Base-by-base conservation (phyloP, 805 yeast genomes). In the Candida parachauliodes region DNA sequence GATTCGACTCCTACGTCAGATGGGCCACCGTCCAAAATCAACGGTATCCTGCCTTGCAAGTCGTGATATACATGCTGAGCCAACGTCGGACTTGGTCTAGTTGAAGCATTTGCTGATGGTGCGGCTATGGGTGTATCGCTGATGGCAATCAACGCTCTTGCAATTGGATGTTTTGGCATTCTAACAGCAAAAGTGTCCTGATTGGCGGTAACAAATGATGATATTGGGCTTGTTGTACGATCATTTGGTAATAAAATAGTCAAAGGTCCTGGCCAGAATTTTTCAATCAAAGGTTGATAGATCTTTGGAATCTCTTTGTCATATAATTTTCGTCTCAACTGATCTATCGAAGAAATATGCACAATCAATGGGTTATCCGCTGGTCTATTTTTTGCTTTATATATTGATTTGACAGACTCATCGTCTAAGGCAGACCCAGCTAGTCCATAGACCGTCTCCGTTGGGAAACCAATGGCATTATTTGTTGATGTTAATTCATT, bases 201-300 rank as follows among this genome's bases (percentile, higher is more conserved):
- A 7, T 79, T 81, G 0, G 91, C 93, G 0, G 98, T 91, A 16
- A 93, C 94, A 12, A 77, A 65, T 23, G 69, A 65, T 2, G 96
- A 88, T 2, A 91, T 65, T 1, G 77, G 77, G 5, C 73, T 63
- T 1, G 25, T 41, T n/a, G 17, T 28, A 3, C 53, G 50, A 4
- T 47, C 19, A 4, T 76, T 68, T 0, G 96, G 96, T 15, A 93
- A 62, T 35, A 93, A 59, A 23, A 93, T 86, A 0, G 96, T 88
- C 39, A 93, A 63, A 0, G 98, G 98, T 0, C 98, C 98, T 0
- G 98, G 98, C 98, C 98, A 93, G 50, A 85, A 83, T 44, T 70
- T 71, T 2, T 71, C 69, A 8, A 89, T 67, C 28, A 93, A 66
- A 0, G 77, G 73, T 22, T 65, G 60, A 55, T 93, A 93, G 0